Evolutionary conservation across 108 stramenopile genomes (phyloP).

Genomic region (Epithemia pelagica): DNA sequence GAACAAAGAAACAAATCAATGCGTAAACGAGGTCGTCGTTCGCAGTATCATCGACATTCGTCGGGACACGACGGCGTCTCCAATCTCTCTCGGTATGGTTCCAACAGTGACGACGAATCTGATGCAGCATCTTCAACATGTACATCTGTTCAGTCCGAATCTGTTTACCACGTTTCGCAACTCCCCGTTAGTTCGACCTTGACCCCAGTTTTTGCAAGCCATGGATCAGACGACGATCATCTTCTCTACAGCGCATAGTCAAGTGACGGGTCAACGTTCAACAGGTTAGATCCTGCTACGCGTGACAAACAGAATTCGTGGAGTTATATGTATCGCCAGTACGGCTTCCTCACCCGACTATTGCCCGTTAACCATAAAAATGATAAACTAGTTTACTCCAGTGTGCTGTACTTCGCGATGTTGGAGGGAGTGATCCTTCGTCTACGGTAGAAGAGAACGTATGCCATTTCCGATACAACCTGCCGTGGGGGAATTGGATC

Average conservation of each 20-base stretch:
- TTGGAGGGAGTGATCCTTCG: conserved; percentile 77
- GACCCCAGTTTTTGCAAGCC: not conserved
- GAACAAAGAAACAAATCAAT: conserved; percentile 8
- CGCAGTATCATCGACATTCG: conserved; percentile 6
- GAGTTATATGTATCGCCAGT: too few species aligned
- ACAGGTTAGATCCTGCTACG: too few species aligned
- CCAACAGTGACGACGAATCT: not conserved
- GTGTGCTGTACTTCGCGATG: conserved; percentile 72
- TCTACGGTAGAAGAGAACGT: conserved; percentile 90
- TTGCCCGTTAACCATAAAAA: too few species aligned
- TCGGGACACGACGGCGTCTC: not conserved
- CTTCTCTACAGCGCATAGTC: not conserved
- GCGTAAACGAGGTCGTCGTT: not conserved
- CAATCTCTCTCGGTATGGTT: not conserved
- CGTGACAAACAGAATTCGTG: too few species aligned
- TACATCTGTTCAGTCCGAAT: not conserved
- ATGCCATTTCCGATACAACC: conserved; percentile 87
- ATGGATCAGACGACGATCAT: not conserved
- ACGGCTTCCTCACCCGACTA: too few species aligned
- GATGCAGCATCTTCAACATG: not conserved
- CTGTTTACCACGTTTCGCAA: not conserved
- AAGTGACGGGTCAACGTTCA: too few species aligned
- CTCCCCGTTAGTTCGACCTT: not conserved
- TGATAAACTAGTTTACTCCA: conserved; percentile 31
- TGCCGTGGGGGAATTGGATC: conserved; percentile 73